These are phyloP conservation scores for Boletus pseudo-olivaceus DNA, from an alignment of 768 basidiomycete genomes.

Conservation along the genomic window DNA sequence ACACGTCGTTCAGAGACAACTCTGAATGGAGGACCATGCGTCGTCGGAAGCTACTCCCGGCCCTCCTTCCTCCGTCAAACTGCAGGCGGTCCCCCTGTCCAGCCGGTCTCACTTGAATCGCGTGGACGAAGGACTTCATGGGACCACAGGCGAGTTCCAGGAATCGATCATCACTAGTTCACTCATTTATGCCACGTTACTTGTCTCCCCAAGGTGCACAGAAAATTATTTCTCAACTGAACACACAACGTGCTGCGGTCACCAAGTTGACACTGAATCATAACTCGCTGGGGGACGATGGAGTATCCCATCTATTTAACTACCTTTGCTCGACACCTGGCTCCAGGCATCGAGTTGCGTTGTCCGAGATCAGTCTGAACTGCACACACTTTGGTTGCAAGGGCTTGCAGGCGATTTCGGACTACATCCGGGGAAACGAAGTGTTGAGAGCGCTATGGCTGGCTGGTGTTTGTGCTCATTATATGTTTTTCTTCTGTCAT, in stretches of 20 bases:
- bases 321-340: conserved; percentile 52
- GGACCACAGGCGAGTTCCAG: conserved; percentile 16
- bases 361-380: conserved; percentile 56
- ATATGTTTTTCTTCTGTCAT: background rate
- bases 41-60: background rate
- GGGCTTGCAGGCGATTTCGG: conserved; percentile 49
- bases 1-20: background rate
- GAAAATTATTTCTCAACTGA: conserved; percentile 46
- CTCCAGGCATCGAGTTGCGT: conserved; percentile 35
- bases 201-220: conserved; percentile 46
- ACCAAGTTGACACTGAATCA: conserved; percentile 52
- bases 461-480: conserved; percentile 45
- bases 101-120: conserved; percentile 19
- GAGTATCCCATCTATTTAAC: conserved; percentile 49
- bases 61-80: background rate
- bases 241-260: conserved; percentile 38
- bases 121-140: conserved; percentile 21
- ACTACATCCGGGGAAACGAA: conserved; percentile 48
- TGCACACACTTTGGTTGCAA: conserved; percentile 50
- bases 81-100: conserved; percentile 5
- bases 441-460: conserved; percentile 46
- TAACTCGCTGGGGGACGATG: conserved; percentile 57
- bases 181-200: conserved; percentile 2
- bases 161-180: background rate
- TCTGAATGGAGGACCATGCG: conserved; percentile 15